Evolutionary conservation across 441 rosid genomes (phyloP).

Genomic region (Erodium texanum): DNA sequence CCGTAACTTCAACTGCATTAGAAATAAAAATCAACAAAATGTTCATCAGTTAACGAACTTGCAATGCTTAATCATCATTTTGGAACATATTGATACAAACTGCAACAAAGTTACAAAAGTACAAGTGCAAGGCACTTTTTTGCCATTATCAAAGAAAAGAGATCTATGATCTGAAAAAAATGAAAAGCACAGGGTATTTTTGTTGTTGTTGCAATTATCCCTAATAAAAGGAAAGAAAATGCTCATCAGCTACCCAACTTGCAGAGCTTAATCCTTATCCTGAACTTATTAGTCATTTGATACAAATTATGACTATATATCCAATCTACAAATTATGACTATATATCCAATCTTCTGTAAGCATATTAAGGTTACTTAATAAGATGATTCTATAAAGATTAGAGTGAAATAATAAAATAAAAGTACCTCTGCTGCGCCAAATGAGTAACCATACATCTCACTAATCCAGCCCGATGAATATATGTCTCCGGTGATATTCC

Average conservation of each 20-base stretch:
- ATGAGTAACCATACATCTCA: slow-evolving; percentile 98
- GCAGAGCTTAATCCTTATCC: too few relatives aligned
- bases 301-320: not conserved
- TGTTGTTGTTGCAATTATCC: too few relatives aligned
- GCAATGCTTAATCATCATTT: not conserved
- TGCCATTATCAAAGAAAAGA: too few relatives aligned
- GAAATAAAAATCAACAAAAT: slow-evolving; percentile 10
- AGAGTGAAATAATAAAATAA: not conserved
- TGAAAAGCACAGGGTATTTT: too few relatives aligned
- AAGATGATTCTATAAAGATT: not conserved
- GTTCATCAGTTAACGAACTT: not conserved
- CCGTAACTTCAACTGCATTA: slow-evolving; percentile 69
- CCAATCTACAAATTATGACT: not conserved
- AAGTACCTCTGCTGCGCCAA: slow-evolving; percentile 95
- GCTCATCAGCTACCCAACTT: too few relatives aligned
- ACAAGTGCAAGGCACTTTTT: too few relatives aligned
- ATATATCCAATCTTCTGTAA: slow-evolving; percentile 2
- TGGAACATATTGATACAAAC: too few relatives aligned
- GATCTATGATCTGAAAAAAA: too few relatives aligned
- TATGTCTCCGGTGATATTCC: slow-evolving; percentile 85
- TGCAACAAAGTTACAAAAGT: too few relatives aligned
- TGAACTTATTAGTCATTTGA: not conserved
- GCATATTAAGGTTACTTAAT: not conserved
- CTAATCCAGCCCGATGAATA: slow-evolving; percentile 95
- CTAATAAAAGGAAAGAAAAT: too few relatives aligned